These are phyloP conservation scores for Metschnikowia matae DNA, from an alignment of 805 yeast species.

Conservation along the genomic window DNA sequence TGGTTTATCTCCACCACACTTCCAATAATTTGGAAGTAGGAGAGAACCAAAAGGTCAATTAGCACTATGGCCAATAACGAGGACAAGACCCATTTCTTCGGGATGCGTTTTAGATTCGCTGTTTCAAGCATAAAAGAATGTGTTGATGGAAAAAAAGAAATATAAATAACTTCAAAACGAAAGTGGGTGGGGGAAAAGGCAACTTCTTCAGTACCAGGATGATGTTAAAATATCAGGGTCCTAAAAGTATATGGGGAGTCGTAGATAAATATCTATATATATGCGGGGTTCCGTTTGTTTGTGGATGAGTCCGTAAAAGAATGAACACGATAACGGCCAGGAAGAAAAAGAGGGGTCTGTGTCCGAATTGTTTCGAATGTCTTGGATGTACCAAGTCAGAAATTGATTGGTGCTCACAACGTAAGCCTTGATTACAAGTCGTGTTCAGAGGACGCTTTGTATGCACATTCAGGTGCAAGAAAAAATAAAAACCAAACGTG, in stretches of 20 bases:
- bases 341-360: not conserved
- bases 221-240: too few species aligned
- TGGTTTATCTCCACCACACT: not conserved
- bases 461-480: not conserved
- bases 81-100: constrained; percentile 1
- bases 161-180: too few species aligned
- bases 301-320: not conserved
- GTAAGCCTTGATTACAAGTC: not conserved
- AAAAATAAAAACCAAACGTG: not conserved
- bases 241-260: too few species aligned
- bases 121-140: not conserved
- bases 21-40: constrained; percentile 4
- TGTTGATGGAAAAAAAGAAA: too few species aligned
- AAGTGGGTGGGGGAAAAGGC: too few species aligned
- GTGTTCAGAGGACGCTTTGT: not conserved
- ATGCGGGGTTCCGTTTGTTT: not conserved
- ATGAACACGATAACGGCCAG: not conserved
- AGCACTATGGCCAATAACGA: constrained; percentile 5
- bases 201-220: too few species aligned
- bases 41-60: constrained; percentile 1
- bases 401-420: not conserved
- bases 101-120: not conserved
- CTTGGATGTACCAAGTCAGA: not conserved
- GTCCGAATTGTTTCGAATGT: not conserved
- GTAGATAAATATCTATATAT: too few species aligned